Conservation (phyloP, 352 stramenopile species). For the Phytophthora tentaculata region DNA sequence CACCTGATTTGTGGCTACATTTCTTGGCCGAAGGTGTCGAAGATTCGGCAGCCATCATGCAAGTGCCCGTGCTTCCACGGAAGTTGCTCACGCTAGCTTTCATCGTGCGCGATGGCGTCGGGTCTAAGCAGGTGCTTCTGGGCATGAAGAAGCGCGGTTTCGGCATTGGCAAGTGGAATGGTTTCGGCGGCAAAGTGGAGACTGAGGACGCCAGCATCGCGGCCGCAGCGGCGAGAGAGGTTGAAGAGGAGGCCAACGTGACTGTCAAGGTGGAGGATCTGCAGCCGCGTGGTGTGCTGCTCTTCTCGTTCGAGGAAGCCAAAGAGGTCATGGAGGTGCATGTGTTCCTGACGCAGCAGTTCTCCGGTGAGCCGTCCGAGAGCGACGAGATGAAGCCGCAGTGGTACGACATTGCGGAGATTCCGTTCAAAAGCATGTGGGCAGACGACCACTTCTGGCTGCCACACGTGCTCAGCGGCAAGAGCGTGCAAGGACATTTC, state of each 20-base stretch:
- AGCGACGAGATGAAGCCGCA: slow-evolving; percentile 90
- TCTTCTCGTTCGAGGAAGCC: slow-evolving; percentile 70
- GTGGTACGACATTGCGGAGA: slow-evolving; percentile 68
- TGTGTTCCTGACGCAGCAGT: slow-evolving; percentile 75
- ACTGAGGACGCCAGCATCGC: slow-evolving; percentile 62
- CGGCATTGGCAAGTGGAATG: slow-evolving; percentile 90
- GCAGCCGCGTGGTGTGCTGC: slow-evolving; percentile 44
- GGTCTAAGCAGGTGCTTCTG: slow-evolving; percentile 57
- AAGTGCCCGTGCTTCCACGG: slow-evolving; percentile 39
- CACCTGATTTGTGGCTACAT: slow-evolving; percentile 22
- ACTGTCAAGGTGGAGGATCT: slow-evolving; percentile 40
- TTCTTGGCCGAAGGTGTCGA: not conserved
- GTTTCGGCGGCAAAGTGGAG: slow-evolving; percentile 92
- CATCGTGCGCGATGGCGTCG: slow-evolving; percentile 42
- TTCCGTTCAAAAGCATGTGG: slow-evolving; percentile 91
- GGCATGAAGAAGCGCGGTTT: slow-evolving; percentile 93
- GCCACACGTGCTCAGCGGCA: slow-evolving; percentile 72
- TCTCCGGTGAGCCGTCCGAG: slow-evolving; percentile 75
- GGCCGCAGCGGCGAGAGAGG: slow-evolving; percentile 61
- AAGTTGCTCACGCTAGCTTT: slow-evolving; percentile 65
- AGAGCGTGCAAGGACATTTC: slow-evolving; percentile 73
- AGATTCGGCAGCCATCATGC: slow-evolving; percentile 10
- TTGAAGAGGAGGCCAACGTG: slow-evolving; percentile 80
- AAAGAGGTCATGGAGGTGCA: slow-evolving; percentile 83
- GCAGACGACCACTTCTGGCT: slow-evolving; percentile 86